A percentile compares a stretch with the other conserved stretches of the same genome.
Evolutionary conservation across 2,329 filamentous ascomycete genomes (phyloP).

Genomic region (Leptosphaerulina australis): DNA sequence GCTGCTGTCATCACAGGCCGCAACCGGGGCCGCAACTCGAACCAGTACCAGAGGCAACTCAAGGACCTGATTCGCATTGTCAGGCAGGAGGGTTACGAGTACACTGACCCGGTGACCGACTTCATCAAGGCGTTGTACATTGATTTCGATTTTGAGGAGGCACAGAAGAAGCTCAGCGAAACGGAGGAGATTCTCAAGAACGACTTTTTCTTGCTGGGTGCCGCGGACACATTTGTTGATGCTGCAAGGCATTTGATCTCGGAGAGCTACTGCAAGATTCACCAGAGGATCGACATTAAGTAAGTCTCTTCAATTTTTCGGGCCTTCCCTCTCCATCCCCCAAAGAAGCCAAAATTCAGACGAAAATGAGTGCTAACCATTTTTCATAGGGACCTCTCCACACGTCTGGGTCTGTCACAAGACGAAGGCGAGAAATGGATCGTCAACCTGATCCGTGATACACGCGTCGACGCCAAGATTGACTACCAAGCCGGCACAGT

Average conservation of each 20-base stretch:
- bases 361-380: conserved; percentile 21
- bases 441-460: conserved; percentile 98
- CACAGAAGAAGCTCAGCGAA: conserved; percentile 82
- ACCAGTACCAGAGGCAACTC: conserved; percentile 97
- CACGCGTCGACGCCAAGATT: conserved; percentile 96
- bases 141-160: conserved; percentile 96
- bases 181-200: conserved; percentile 89
- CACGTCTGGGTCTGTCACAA: conserved; percentile 85
- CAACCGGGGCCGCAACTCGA: conserved; percentile 70
- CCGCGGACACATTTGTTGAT: conserved; percentile 89
- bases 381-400: conserved; percentile 74
- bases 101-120: conserved; percentile 92
- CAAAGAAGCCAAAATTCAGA: too few species aligned
- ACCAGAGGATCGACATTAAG: conserved; percentile 97
- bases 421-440: conserved; percentile 99
- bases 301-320: conserved; percentile 53
- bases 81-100: conserved; percentile 97
- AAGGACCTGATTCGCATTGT: conserved; percentile 97
- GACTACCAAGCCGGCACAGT: conserved; percentile 99
- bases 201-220: conserved; percentile 92
- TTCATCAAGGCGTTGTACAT: conserved; percentile 97
- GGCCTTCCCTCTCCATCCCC: too few species aligned
- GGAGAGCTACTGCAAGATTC: conserved; percentile 99
- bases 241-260: conserved; percentile 95
- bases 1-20: conserved; percentile 93